Percentiles rank a stretch among this genome's conserved stretches.
phyloP scores from a whole-genome alignment of 129 eudicot genomes.

The Chrysanthemum seticuspe region DNA sequence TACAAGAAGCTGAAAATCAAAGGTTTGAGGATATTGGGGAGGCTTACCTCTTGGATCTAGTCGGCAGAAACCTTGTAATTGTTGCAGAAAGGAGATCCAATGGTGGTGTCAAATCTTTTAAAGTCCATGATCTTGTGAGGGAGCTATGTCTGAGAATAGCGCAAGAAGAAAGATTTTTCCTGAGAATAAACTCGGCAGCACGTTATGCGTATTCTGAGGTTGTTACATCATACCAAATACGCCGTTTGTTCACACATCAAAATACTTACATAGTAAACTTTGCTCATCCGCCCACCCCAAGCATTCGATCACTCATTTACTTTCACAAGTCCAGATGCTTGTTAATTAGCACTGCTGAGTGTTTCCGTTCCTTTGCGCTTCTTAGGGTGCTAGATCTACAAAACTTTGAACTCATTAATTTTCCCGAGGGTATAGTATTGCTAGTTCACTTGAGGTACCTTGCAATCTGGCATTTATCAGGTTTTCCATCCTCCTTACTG shows the following conservation, averaged over 20 bases:
- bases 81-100: conserved; percentile 4
- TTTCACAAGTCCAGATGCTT: neutral
- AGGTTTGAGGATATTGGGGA: conserved; percentile 24
- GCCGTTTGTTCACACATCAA: neutral
- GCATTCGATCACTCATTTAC: conserved; percentile 3
- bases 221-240: too few relatives aligned
- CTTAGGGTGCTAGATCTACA: conserved; percentile 17
- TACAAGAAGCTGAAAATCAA: neutral
- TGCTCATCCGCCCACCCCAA: neutral
- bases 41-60: conserved; percentile 20
- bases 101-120: conserved; percentile 10
- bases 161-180: conserved; percentile 4
- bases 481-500: conserved; percentile 14
- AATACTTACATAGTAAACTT: too few relatives aligned
- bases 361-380: neutral
- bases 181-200: neutral
- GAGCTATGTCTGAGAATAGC: conserved; percentile 25
- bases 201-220: too few relatives aligned
- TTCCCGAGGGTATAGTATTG: neutral
- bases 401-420: neutral
- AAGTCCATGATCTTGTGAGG: conserved; percentile 24
- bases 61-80: conserved; percentile 2
- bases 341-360: neutral
- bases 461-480: neutral
- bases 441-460: conserved; percentile 31